phyloP scores from a whole-genome alignment of 306 rosid species.

The Malus asiatica region DNA sequence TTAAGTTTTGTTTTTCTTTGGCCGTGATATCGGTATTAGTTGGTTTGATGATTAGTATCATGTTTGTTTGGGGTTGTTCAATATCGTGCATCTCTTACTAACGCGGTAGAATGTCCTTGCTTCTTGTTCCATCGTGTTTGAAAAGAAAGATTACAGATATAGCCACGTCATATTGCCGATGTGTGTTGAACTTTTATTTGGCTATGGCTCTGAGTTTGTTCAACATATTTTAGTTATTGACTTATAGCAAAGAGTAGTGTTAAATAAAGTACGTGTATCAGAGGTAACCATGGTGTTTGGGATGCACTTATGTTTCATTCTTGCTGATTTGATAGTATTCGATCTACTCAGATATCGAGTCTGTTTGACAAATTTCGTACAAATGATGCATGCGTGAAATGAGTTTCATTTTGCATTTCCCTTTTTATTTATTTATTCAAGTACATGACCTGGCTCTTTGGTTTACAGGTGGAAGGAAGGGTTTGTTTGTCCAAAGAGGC shows the following conservation, averaged over 20 bases:
- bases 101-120: not conserved
- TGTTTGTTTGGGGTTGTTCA: not conserved
- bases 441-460: not conserved
- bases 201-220: not conserved
- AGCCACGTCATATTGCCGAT: not conserved
- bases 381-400: not conserved
- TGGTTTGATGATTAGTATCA: not conserved
- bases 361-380: not conserved
- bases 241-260: not conserved
- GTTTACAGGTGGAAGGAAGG: slow-evolving; percentile 81
- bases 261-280: not conserved
- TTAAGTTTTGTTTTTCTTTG: too few relatives aligned
- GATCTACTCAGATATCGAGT: not conserved
- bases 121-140: not conserved
- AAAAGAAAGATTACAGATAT: not conserved
- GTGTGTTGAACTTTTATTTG: not conserved
- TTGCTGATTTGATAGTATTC: not conserved
- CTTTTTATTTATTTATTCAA: not conserved
- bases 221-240: not conserved
- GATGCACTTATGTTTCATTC: not conserved
- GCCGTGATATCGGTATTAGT: too few relatives aligned
- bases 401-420: not conserved
- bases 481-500: slow-evolving; percentile 62
- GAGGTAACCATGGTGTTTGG: not conserved
- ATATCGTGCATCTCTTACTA: not conserved